Conservation (phyloP, 1,284 basidiomycete genomes). For the Ganoderma sinense region DNA sequence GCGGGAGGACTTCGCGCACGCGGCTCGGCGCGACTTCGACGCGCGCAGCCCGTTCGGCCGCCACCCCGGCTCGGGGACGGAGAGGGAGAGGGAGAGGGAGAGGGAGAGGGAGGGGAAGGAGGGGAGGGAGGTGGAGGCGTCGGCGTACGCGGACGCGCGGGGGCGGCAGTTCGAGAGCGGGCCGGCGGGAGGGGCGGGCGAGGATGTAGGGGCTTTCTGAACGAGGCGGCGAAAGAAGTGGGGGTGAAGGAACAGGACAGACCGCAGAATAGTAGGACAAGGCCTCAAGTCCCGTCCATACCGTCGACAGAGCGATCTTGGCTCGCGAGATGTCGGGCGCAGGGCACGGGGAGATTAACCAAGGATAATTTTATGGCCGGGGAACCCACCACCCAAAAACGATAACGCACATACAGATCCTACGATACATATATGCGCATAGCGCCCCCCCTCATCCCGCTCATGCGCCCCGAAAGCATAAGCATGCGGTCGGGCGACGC, state of each 20-base stretch:
- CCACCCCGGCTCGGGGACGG: constrained; percentile 34
- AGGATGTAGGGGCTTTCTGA: constrained; percentile 14
- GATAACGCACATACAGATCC: constrained; percentile 14
- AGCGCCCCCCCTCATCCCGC: constrained; percentile 1
- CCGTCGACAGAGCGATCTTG: too few relatives aligned
- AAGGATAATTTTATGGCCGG: constrained; percentile 19
- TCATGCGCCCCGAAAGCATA: neutral
- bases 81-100: neutral
- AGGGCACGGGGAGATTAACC: constrained; percentile 9
- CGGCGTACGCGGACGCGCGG: constrained; percentile 36
- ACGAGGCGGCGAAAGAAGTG: neutral
- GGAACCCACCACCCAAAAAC: constrained; percentile 1
- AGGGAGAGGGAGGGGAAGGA: neutral
- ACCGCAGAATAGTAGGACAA: too few relatives aligned
- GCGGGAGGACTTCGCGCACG: constrained; percentile 34
- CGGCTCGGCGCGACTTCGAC: constrained; percentile 38
- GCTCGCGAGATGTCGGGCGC: neutral
- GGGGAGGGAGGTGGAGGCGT: constrained; percentile 35
- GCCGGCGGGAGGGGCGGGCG: constrained; percentile 26
- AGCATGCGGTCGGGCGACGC: neutral
- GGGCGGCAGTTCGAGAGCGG: constrained; percentile 34
- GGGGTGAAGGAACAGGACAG: neutral
- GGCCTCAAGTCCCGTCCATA: too few relatives aligned
- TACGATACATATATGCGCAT: constrained; percentile 18
- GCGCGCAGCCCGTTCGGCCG: constrained; percentile 38